phyloP scores from a whole-genome alignment of 2,329 filamentous ascomycete genomes.

The Botryotinia globosa region DNA sequence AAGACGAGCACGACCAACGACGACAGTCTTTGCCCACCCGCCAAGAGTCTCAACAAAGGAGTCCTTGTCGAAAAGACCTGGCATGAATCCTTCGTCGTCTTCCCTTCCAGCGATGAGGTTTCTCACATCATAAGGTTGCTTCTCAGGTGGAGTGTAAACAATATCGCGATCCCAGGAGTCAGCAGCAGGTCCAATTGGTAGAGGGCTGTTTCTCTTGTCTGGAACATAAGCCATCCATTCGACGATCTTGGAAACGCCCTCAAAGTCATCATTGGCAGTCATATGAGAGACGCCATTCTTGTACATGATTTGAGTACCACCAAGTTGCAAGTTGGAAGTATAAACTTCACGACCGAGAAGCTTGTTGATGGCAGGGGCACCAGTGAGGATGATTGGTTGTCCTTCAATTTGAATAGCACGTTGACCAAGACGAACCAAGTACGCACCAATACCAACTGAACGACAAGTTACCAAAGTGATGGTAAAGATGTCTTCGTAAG shows the following conservation, averaged over 20 bases:
- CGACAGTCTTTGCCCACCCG: conserved; percentile 95
- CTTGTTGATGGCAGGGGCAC: conserved; percentile 97
- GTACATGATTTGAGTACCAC: conserved; percentile 99
- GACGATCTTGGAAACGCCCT: conserved; percentile 95
- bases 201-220: conserved; percentile 87
- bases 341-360: conserved; percentile 96
- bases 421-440: conserved; percentile 96
- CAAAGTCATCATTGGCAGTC: conserved; percentile 96
- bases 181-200: conserved; percentile 82
- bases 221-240: conserved; percentile 98
- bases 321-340: conserved; percentile 97
- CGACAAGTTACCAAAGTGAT: conserved; percentile 96
- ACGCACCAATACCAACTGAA: conserved; percentile 98
- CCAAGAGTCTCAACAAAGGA: conserved; percentile 96
- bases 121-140: conserved; percentile 86
- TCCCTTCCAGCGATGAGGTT: conserved; percentile 90
- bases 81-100: conserved; percentile 74
- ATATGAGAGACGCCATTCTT: conserved; percentile 99
- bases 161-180: conserved; percentile 94
- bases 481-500: conserved; percentile 99
- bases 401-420: conserved; percentile 98
- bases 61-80: conserved; percentile 92
- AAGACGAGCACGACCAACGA: conserved; percentile 92
- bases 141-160: conserved; percentile 71
- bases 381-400: conserved; percentile 97